These are phyloP conservation scores for Biscogniauxia mediterranea DNA, from an alignment of 2,329 filamentous ascomycete genomes.

Conservation along the genomic window DNA sequence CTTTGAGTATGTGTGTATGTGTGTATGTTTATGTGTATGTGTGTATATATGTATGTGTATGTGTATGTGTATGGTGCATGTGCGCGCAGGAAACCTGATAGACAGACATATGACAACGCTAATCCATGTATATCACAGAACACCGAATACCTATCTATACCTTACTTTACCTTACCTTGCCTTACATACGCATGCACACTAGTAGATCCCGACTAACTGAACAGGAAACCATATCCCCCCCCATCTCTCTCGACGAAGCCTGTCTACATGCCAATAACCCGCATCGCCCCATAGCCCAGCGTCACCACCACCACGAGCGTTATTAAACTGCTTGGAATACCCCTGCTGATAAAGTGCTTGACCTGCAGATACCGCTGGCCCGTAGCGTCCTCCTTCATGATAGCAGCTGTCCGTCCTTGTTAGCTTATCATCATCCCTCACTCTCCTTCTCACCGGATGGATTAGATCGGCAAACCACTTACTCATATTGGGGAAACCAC, in stretches of 20 bases:
- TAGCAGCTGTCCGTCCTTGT: constrained; percentile 56
- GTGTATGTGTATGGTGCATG: too few relatives aligned
- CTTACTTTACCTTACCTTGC: too few relatives aligned
- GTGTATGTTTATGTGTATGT: too few relatives aligned
- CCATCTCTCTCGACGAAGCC: background rate
- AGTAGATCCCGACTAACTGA: background rate
- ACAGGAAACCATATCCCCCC: too few relatives aligned
- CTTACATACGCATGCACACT: background rate
- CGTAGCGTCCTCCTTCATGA: constrained; percentile 98
- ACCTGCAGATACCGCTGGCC: constrained; percentile 90
- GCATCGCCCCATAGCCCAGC: constrained; percentile 88
- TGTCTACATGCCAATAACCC: constrained; percentile 45
- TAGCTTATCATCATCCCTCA: constrained; percentile 9
- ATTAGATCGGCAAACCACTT: constrained; percentile 46
- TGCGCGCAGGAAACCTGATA: background rate
- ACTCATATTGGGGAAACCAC: constrained; percentile 99
- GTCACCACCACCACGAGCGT: constrained; percentile 81
- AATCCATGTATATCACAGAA: background rate
- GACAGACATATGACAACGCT: background rate
- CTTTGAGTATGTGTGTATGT: too few relatives aligned
- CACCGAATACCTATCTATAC: background rate
- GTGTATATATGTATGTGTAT: too few relatives aligned
- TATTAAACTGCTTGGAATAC: constrained; percentile 81
- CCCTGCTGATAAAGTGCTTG: constrained; percentile 91
- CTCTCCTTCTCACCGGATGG: too few relatives aligned